These are phyloP conservation scores for Salix koriyanagi DNA, from an alignment of 345 rosid species.

Conservation along the genomic window DNA sequence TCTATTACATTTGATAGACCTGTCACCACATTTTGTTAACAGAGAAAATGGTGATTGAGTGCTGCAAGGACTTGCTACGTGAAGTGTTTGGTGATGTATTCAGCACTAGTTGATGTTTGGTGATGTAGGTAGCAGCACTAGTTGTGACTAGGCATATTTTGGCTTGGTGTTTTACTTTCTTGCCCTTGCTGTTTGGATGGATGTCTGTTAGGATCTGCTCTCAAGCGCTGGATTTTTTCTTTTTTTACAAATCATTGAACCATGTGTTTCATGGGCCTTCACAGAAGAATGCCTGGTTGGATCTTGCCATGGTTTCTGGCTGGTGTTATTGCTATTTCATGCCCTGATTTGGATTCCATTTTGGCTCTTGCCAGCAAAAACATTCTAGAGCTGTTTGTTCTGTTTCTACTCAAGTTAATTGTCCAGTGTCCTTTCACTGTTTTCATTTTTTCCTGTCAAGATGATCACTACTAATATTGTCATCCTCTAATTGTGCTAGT, in stretches of 20 bases:
- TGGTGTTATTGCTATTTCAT: not conserved
- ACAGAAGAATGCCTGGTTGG: not conserved
- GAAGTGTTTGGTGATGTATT: not conserved
- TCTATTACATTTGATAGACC: not conserved
- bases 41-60: not conserved
- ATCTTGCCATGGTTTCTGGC: not conserved
- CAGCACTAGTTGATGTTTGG: not conserved
- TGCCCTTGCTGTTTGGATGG: not conserved
- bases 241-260: not conserved
- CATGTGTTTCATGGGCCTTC: not conserved
- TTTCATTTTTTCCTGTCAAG: not conserved
- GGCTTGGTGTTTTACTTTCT: not conserved
- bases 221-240: not conserved
- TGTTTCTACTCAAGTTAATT: not conserved
- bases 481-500: not conserved
- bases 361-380: not conserved
- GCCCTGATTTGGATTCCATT: not conserved
- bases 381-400: not conserved
- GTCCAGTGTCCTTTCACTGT: not conserved
- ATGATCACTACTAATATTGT: not conserved
- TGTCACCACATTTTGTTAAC: not conserved
- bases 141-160: not conserved
- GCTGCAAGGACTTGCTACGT: not conserved
- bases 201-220: not conserved
- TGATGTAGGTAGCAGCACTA: not conserved